These are phyloP conservation scores for Crucihimalaya himalaica DNA, from an alignment of 345 rosid species.

Conservation along the genomic window DNA sequence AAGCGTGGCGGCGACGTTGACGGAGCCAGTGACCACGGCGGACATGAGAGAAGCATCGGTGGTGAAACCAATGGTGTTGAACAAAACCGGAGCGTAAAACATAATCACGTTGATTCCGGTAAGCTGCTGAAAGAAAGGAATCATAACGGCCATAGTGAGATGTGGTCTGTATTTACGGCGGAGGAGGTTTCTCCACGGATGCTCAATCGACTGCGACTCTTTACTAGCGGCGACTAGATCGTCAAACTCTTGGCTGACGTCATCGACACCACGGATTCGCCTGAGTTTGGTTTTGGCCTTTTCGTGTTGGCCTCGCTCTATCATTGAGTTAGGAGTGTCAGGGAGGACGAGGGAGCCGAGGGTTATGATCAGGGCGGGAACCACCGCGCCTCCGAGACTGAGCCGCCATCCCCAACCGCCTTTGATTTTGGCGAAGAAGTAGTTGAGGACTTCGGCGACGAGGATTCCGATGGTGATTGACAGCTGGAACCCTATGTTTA, in stretches of 20 bases:
- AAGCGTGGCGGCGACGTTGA: slow-evolving; percentile 37
- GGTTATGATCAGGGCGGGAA: slow-evolving; percentile 88
- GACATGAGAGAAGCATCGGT: slow-evolving; percentile 62
- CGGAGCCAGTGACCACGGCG: slow-evolving; percentile 43
- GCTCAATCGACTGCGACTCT: slow-evolving; percentile 64
- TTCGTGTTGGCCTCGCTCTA: slow-evolving; percentile 71
- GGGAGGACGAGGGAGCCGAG: slow-evolving; percentile 82
- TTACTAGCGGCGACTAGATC: slow-evolving; percentile 81
- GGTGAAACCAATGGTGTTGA: slow-evolving; percentile 78
- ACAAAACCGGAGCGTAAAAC: slow-evolving; percentile 90
- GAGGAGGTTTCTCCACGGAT: slow-evolving; percentile 81
- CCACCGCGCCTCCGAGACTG: slow-evolving; percentile 95
- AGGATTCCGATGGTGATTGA: slow-evolving; percentile 91
- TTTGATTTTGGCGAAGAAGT: slow-evolving; percentile 77
- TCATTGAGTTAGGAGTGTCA: slow-evolving; percentile 94
- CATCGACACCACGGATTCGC: slow-evolving; percentile 68
- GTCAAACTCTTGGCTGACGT: slow-evolving; percentile 75
- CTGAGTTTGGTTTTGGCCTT: slow-evolving; percentile 61
- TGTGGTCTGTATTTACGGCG: slow-evolving; percentile 86
- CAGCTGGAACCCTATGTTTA: slow-evolving; percentile 90
- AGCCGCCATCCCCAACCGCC: slow-evolving; percentile 96
- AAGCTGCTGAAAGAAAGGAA: slow-evolving; percentile 82
- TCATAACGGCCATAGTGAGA: slow-evolving; percentile 65
- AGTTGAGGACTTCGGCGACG: slow-evolving; percentile 76
- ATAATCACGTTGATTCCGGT: slow-evolving; percentile 90